Conservation (phyloP, 345 rosid species). For the Hirschfeldia incana region DNA sequence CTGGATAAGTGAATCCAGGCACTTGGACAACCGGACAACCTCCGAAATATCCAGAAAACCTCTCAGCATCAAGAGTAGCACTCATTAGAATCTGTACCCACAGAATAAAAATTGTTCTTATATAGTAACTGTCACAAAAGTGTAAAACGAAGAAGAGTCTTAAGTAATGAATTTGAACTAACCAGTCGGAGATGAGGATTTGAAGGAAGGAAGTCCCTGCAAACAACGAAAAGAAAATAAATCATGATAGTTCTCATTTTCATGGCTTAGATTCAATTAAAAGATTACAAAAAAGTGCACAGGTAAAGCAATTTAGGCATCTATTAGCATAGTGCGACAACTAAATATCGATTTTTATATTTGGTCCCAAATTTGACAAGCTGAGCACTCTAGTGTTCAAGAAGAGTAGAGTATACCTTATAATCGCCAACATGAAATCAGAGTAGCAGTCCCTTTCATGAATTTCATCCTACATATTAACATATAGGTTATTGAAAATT, state of each 20-base stretch:
- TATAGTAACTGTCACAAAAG: neutral
- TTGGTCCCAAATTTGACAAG: conserved; percentile 6
- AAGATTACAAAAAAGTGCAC: neutral
- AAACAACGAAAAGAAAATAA: conserved; percentile 20
- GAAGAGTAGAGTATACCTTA: conserved; percentile 61
- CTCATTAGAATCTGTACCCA: conserved; percentile 80
- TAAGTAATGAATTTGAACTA: conserved; percentile 38
- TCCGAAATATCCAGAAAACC: conserved; percentile 91
- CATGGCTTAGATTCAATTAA: conserved; percentile 4
- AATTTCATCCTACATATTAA: conserved; percentile 82
- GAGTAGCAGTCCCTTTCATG: conserved; percentile 97
- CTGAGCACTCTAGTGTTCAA: conserved; percentile 9
- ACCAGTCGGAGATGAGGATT: conserved; percentile 92
- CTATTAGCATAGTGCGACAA: neutral
- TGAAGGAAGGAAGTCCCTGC: conserved; percentile 87
- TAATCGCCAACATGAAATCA: conserved; percentile 86
- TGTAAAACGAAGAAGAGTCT: conserved; percentile 8
- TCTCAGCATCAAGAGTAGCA: conserved; percentile 91
- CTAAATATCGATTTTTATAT: neutral
- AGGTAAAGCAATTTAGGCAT: neutral
- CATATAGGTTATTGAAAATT: conserved; percentile 21
- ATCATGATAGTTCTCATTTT: neutral
- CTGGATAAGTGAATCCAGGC: conserved; percentile 95
- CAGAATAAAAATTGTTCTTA: neutral
- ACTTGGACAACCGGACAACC: conserved; percentile 88